Conservation (phyloP, 2,329 filamentous ascomycete genomes). For the Hypoxylon sp. region DNA sequence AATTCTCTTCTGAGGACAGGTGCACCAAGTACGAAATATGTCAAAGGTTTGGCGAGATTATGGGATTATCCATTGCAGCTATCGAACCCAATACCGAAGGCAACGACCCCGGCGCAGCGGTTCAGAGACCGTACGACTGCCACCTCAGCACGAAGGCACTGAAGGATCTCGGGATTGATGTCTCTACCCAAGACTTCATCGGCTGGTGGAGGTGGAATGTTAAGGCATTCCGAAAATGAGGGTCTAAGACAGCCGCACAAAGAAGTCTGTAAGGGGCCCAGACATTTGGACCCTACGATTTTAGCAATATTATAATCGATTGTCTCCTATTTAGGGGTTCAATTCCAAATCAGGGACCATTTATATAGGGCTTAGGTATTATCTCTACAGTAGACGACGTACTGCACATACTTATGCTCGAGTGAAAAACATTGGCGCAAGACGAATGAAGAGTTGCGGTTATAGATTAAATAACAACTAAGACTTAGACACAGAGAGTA, state of each 20-base stretch:
- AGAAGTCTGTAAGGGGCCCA: conserved; percentile 21
- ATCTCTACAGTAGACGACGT: too few relatives aligned
- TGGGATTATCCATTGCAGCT: conserved; percentile 74
- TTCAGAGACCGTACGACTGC: conserved; percentile 86
- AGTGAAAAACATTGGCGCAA: too few relatives aligned
- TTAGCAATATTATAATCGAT: not conserved
- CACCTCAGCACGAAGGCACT: conserved; percentile 82
- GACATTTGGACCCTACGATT: conserved; percentile 3
- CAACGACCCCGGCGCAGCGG: conserved; percentile 74
- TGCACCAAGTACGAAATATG: conserved; percentile 94
- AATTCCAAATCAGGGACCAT: too few relatives aligned
- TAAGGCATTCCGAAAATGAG: conserved; percentile 65
- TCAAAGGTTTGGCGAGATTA: conserved; percentile 77
- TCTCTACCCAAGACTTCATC: conserved; percentile 77
- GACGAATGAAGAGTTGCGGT: too few relatives aligned
- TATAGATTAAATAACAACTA: too few relatives aligned
- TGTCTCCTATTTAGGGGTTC: too few relatives aligned
- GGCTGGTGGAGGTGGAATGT: conserved; percentile 81
- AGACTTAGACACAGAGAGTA: too few relatives aligned
- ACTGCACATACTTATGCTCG: too few relatives aligned
- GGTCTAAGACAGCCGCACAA: conserved; percentile 21
- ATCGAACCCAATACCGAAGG: conserved; percentile 76
- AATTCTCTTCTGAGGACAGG: conserved; percentile 86
- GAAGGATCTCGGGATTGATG: conserved; percentile 76
- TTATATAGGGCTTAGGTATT: too few relatives aligned